phyloP scores from a whole-genome alignment of 2,329 filamentous ascomycete genomes.

The Aureobasidium sp. region DNA sequence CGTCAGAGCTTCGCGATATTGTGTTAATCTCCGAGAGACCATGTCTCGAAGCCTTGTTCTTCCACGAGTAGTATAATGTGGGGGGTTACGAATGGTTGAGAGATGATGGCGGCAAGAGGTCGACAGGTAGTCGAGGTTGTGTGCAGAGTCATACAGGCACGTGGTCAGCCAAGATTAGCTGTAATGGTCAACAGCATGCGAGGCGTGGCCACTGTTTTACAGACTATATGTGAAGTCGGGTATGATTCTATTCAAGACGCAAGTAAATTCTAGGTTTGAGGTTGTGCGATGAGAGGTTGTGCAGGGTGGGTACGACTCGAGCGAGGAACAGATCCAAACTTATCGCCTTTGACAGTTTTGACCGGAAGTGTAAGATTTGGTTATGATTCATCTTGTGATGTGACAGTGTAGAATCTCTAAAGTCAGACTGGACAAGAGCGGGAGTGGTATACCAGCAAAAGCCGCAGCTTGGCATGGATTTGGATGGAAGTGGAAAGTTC shows the following conservation, averaged over 20 bases:
- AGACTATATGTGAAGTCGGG: no score
- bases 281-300: not conserved
- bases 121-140: not conserved
- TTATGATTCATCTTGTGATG: no score
- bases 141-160: not conserved
- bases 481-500: slow-evolving; percentile 8
- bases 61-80: no score
- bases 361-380: no score
- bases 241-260: no score
- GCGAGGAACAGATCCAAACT: no score
- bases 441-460: not conserved
- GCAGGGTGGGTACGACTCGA: not conserved
- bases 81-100: not conserved
- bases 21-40: not conserved
- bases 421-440: no score
- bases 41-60: not conserved
- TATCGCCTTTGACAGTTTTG: no score
- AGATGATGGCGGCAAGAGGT: no score
- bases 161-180: not conserved
- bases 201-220: no score
- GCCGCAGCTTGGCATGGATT: not conserved
- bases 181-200: not conserved
- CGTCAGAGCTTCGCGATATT: not conserved
- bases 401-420: no score
- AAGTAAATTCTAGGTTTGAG: no score